Evolutionary conservation across 495 filamentous ascomycete species (phyloP).

Genomic region (Penicillium salamii): DNA sequence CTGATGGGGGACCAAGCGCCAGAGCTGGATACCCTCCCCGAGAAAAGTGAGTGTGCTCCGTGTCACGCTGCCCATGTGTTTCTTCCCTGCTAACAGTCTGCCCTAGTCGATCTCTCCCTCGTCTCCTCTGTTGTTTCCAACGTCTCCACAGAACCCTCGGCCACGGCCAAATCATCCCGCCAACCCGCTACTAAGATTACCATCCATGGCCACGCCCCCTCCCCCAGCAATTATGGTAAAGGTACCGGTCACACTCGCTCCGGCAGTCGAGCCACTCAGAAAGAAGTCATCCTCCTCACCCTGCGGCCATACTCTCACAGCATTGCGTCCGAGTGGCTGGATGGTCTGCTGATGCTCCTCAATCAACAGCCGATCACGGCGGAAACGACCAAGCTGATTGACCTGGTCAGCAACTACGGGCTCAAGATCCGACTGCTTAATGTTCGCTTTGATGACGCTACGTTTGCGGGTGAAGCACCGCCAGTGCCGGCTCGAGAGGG

Average conservation of each 20-base stretch:
- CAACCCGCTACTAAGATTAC: constrained; percentile 83
- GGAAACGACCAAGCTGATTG: constrained; percentile 85
- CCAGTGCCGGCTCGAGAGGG: constrained; percentile 46
- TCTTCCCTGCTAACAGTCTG: constrained; percentile 12
- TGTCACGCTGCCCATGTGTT: not conserved
- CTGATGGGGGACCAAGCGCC: constrained; percentile 61
- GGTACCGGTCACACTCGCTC: constrained; percentile 31
- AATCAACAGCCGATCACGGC: constrained; percentile 96
- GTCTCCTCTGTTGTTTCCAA: constrained; percentile 94
- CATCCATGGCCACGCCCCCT: constrained; percentile 67
- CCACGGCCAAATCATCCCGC: constrained; percentile 51
- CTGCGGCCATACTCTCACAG: constrained; percentile 80
- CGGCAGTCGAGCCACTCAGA: constrained; percentile 37
- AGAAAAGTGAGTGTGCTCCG: constrained; percentile 69
- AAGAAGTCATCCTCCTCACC: constrained; percentile 67
- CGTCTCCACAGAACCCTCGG: constrained; percentile 61
- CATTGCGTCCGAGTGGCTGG: constrained; percentile 92
- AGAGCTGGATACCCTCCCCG: constrained; percentile 66
- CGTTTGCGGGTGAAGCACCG: constrained; percentile 44
- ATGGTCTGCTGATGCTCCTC: constrained; percentile 91
- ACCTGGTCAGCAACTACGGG: constrained; percentile 82
- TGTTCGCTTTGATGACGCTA: constrained; percentile 75
- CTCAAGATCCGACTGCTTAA: constrained; percentile 92
- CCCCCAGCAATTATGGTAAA: constrained; percentile 24
- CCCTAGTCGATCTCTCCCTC: constrained; percentile 73